Base-by-base conservation (phyloP, 495 filamentous ascomycete genomes). In the Gamarada debralockiae region DNA sequence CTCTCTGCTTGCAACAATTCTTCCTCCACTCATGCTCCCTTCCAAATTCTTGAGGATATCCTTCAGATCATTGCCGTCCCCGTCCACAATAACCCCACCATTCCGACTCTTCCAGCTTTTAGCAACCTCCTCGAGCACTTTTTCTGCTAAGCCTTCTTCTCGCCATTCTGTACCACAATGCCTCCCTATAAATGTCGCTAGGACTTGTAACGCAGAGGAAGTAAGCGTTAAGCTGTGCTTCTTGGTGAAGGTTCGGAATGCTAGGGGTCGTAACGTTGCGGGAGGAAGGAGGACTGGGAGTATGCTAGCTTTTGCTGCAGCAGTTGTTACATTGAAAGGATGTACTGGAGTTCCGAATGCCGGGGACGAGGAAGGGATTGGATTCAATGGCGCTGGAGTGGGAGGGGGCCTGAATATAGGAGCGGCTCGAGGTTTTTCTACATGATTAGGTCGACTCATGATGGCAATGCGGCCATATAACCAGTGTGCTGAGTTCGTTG, bases 161-260 rank as follows among this genome's bases (percentile, higher is more conserved):
- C 93, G 80, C 93, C 93, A 98, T 83, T 85, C 91, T 33, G 90
- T 87, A 40, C 93, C 93, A 65, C 93, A 98, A 66, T 96, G 85
- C 45, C 85, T 86, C 12, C 93, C 93, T 33, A 97, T 86, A 63
- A 97, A 97, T 0, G 79, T 77, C 12, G 95, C 91, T 20, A 98
- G 74, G 9, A 84, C 80, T 66, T 90, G 82, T 1, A 98, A 76
- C 0, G 93, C 89, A 8, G 90, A 79, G 0, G 92, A 92, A 3
- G 89, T 96, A 34, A 98, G 84, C 0, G 91, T 97, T 33, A 98
- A 76, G 65, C 92, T 92, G 68, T 98, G 90, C 62, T 98, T 98
- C 70, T 96, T 95, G 6, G 93, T 98, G 58, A 98, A 95, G 0
- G 89, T 92, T 34, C 93, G 86, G 66, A 98, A 97, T 36, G 93